These are phyloP conservation scores for Euphorbia lathyris DNA, from an alignment of 345 rosid genomes.

Conservation along the genomic window DNA sequence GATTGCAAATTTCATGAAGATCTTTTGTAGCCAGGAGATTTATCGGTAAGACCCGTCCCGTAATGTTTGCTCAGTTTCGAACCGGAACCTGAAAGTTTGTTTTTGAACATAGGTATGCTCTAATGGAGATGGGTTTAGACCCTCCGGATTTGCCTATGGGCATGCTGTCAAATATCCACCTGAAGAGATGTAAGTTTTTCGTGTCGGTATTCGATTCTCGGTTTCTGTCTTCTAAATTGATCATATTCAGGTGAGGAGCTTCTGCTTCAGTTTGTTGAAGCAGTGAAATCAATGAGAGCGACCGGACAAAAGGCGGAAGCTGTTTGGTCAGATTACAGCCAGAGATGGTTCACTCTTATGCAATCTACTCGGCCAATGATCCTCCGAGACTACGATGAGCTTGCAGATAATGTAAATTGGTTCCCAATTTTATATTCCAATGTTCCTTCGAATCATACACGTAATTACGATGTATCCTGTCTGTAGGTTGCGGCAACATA, in stretches of 20 bases:
- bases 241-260: conserved; percentile 54
- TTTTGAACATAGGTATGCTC: conserved; percentile 45
- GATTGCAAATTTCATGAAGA: conserved; percentile 61
- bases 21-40: conserved; percentile 67
- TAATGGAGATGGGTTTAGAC: conserved; percentile 72
- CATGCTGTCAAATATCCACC: conserved; percentile 58
- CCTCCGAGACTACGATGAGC: conserved; percentile 53
- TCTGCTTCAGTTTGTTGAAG: conserved; percentile 49
- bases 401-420: conserved; percentile 61
- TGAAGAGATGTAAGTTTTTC: conserved; percentile 50
- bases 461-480: background rate
- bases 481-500: conserved; percentile 59
- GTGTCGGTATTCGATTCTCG: too few relatives aligned
- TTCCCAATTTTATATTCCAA: background rate
- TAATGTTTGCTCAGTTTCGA: background rate
- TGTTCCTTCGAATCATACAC: background rate
- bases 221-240: background rate
- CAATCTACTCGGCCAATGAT: conserved; percentile 65
- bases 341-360: conserved; percentile 69
- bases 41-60: conserved; percentile 42
- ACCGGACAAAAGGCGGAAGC: conserved; percentile 54
- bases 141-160: conserved; percentile 67
- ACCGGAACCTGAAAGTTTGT: background rate
- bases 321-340: conserved; percentile 70
- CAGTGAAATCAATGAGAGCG: conserved; percentile 43